These are phyloP conservation scores for Penicillium thymicola DNA, from an alignment of 2,329 filamentous ascomycete species.

Conservation along the genomic window DNA sequence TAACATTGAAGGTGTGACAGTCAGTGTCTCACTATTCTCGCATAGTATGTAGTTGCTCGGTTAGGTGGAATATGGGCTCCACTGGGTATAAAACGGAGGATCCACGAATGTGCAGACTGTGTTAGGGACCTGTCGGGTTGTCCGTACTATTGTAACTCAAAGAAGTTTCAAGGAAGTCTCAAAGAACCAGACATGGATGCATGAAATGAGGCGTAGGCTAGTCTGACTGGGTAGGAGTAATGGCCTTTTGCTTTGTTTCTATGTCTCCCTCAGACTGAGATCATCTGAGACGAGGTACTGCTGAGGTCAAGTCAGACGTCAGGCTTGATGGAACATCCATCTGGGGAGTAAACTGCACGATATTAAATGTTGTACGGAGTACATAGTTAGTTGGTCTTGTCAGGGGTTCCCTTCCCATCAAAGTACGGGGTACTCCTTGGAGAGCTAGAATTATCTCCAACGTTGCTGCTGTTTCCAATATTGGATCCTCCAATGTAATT, in stretches of 20 bases:
- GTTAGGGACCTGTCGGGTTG: neutral
- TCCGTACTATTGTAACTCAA: neutral
- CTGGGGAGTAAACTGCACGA: neutral
- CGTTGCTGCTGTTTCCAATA: neutral
- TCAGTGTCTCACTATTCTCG: neutral
- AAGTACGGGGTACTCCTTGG: neutral
- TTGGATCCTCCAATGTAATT: neutral
- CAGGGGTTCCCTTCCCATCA: neutral
- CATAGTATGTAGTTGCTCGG: neutral
- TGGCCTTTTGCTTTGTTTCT: neutral
- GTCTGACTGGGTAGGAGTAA: neutral
- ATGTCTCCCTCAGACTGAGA: neutral
- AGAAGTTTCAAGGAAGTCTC: neutral
- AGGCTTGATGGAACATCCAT: neutral
- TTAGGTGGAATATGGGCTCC: neutral
- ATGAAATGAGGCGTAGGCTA: neutral
- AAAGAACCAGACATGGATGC: neutral
- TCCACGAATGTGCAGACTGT: conserved; percentile 1
- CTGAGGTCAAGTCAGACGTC: conserved; percentile 1
- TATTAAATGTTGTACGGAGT: too few species aligned
- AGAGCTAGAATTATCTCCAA: neutral
- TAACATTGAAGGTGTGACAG: neutral
- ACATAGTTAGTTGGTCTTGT: neutral
- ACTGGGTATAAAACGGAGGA: neutral
- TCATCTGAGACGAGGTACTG: neutral